These are phyloP conservation scores for Phytophthora chlamydospora DNA, from an alignment of 352 stramenopile species.

Conservation along the genomic window DNA sequence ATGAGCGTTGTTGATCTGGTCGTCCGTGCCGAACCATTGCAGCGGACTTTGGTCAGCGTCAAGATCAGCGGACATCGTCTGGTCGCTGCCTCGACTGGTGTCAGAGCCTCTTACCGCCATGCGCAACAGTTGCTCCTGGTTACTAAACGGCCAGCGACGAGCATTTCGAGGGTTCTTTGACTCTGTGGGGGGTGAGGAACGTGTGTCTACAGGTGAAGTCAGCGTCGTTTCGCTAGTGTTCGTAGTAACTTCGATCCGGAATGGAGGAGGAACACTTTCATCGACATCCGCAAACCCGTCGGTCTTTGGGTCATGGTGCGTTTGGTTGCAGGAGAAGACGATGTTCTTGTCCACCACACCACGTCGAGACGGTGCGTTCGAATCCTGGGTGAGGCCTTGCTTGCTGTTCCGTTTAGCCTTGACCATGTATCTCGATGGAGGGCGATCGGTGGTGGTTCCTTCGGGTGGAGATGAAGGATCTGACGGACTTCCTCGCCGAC, in stretches of 20 bases:
- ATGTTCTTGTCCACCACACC: conserved; percentile 39
- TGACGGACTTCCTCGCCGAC: conserved; percentile 1
- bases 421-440: conserved; percentile 81
- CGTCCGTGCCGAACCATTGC: conserved; percentile 60
- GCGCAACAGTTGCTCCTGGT: conserved; percentile 37
- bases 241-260: conserved; percentile 81
- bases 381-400: conserved; percentile 8
- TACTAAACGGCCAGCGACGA: conserved; percentile 47
- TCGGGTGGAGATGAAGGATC: conserved; percentile 4
- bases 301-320: conserved; percentile 75
- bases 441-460: conserved; percentile 40
- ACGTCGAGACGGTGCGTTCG: conserved; percentile 41
- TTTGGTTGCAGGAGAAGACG: conserved; percentile 54
- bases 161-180: conserved; percentile 9
- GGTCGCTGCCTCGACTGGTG: conserved; percentile 11
- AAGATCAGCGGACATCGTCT: conserved; percentile 8
- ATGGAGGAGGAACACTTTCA: conserved; percentile 80
- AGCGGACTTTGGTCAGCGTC: conserved; percentile 28
- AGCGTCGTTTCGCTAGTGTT: conserved; percentile 27
- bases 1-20: conserved; percentile 64
- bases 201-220: conserved; percentile 15
- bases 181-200: background rate
- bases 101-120: conserved; percentile 23
- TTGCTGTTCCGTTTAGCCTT: conserved; percentile 49
- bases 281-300: conserved; percentile 84